These are phyloP conservation scores for Aureobasidium sp. DNA, from an alignment of 2,329 filamentous ascomycete species.

Conservation along the genomic window DNA sequence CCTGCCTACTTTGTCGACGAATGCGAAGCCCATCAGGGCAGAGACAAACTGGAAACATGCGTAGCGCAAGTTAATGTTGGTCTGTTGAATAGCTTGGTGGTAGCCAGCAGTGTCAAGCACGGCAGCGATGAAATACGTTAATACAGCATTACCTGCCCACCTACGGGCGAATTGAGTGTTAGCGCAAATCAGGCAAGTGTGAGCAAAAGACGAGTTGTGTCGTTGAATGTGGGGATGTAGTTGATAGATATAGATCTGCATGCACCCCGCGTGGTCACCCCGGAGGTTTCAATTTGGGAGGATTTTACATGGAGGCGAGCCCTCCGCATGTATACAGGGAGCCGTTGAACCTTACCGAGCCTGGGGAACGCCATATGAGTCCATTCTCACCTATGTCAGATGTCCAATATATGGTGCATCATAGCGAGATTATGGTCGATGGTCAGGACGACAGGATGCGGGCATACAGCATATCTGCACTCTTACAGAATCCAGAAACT, in stretches of 20 bases:
- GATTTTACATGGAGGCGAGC: background rate
- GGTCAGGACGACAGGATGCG: background rate
- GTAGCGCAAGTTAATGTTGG: slow-evolving; percentile 40
- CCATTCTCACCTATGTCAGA: background rate
- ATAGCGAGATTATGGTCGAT: background rate
- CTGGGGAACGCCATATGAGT: background rate
- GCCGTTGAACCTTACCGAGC: background rate
- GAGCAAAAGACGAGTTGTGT: background rate
- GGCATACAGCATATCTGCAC: background rate
- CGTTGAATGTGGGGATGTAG: background rate
- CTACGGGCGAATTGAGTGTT: no score
- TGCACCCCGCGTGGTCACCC: background rate
- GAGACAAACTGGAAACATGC: slow-evolving; percentile 53
- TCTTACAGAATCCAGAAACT: background rate
- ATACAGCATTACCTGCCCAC: slow-evolving; percentile 24
- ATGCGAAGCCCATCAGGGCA: slow-evolving; percentile 21
- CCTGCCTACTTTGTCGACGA: slow-evolving; percentile 33
- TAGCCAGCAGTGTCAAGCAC: slow-evolving; percentile 29
- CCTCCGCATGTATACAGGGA: background rate
- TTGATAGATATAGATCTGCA: slow-evolving; percentile 4
- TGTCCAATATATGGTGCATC: background rate
- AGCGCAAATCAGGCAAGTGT: background rate
- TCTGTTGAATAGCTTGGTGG: slow-evolving; percentile 25
- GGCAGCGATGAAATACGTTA: slow-evolving; percentile 34
- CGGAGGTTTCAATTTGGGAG: background rate